Percentiles rank a stretch among this genome's conserved stretches.
These are phyloP conservation scores for Serendipita sp. DNA, from an alignment of 768 basidiomycete species.

Conservation along the genomic window DNA sequence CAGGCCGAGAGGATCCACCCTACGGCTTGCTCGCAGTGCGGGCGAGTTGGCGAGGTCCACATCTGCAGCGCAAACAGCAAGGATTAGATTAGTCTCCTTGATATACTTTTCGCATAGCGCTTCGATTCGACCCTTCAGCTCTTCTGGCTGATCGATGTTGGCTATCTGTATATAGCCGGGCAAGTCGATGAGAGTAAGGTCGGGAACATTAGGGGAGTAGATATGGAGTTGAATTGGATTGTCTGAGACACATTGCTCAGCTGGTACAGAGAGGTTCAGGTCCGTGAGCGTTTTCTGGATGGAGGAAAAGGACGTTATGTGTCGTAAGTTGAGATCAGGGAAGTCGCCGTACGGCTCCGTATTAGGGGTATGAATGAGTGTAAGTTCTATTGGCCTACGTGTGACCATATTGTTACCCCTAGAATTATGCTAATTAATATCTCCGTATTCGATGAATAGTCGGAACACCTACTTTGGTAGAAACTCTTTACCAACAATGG, in stretches of 20 bases:
- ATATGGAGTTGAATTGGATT: conserved; percentile 95
- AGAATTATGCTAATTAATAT: conserved; percentile 7
- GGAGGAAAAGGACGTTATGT: conserved; percentile 76
- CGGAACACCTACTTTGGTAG: conserved; percentile 72
- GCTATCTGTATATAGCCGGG: conserved; percentile 95
- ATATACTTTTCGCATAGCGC: conserved; percentile 89
- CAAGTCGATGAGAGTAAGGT: conserved; percentile 91
- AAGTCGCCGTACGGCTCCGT: conserved; percentile 75
- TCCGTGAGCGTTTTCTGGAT: conserved; percentile 90
- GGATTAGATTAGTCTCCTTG: conserved; percentile 96
- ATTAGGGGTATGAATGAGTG: conserved; percentile 78
- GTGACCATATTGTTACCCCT: conserved; percentile 99
- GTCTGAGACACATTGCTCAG: conserved; percentile 80
- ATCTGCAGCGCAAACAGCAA: conserved; percentile 97
- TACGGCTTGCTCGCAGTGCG: conserved; percentile 79
- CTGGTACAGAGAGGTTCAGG: conserved; percentile 82
- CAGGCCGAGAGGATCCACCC: conserved; percentile 85
- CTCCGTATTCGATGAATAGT: neutral
- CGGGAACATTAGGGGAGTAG: conserved; percentile 88
- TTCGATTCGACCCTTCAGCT: conserved; percentile 83
- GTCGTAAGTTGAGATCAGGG: conserved; percentile 74
- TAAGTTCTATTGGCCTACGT: conserved; percentile 92
- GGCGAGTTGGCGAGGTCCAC: conserved; percentile 98
- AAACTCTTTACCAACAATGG: conserved; percentile 95
- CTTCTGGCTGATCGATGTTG: conserved; percentile 89